A percentile compares a stretch with the other conserved stretches of the same genome.
Conservation (phyloP, 768 basidiomycete genomes). For the Russula sp. region DNA sequence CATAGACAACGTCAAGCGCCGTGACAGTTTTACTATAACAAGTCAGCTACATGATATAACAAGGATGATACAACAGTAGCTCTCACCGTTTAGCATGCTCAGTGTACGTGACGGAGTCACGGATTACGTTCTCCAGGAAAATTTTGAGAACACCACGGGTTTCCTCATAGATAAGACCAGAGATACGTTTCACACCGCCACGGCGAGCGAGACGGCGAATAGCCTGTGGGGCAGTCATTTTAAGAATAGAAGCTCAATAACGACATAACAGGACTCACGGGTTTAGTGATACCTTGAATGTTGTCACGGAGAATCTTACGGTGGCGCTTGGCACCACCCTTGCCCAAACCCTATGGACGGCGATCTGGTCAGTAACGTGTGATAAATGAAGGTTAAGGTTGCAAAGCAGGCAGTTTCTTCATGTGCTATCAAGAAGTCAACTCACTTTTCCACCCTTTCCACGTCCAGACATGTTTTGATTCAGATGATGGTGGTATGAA, state of each 20-base stretch:
- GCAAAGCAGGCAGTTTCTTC: background rate
- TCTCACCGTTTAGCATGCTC: conserved; percentile 56
- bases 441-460: conserved; percentile 87
- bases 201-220: conserved; percentile 94
- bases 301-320: conserved; percentile 90
- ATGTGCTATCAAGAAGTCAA: background rate
- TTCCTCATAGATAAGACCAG: conserved; percentile 92
- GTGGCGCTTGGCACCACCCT: conserved; percentile 95
- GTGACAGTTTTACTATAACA: conserved; percentile 43
- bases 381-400: conserved; percentile 3
- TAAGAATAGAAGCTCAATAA: conserved; percentile 16
- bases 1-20: conserved; percentile 45
- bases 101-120: conserved; percentile 63
- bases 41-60: conserved; percentile 31
- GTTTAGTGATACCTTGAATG: conserved; percentile 58
- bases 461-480: conserved; percentile 79
- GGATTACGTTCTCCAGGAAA: conserved; percentile 80
- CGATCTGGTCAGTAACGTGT: conserved; percentile 10
- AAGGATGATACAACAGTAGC: background rate
- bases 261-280: conserved; percentile 21
- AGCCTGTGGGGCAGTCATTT: conserved; percentile 43
- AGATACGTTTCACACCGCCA: conserved; percentile 97
- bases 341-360: conserved; percentile 70
- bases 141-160: conserved; percentile 93
- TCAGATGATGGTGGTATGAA: conserved; percentile 23